Evolutionary conservation across 1,139 yeast genomes (phyloP).

Genomic region (Hansenula anomala): DNA sequence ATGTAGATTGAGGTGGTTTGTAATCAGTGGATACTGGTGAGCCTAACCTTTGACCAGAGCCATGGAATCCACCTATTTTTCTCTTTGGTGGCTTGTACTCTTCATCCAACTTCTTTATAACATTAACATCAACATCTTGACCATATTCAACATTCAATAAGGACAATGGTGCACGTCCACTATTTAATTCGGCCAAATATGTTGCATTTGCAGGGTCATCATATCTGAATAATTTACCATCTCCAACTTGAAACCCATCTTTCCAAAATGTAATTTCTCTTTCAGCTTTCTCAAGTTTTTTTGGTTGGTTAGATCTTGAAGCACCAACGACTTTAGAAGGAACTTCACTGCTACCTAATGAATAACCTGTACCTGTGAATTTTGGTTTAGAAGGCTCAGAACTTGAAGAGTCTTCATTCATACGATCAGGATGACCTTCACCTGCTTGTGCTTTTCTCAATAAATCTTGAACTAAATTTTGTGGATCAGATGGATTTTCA

Average conservation of each 20-base stretch:
- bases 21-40: constrained; percentile 79
- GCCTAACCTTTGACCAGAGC: constrained; percentile 87
- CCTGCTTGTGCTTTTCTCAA: constrained; percentile 53
- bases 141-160: constrained; percentile 80
- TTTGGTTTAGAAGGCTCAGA: constrained; percentile 26
- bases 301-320: constrained; percentile 26
- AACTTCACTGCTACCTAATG: constrained; percentile 63
- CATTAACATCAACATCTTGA: constrained; percentile 93
- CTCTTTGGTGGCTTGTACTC: constrained; percentile 73
- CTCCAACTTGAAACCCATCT: constrained; percentile 93
- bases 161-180: constrained; percentile 91
- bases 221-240: constrained; percentile 78
- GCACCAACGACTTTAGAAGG: constrained; percentile 32
- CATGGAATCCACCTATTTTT: constrained; percentile 66
- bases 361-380: constrained; percentile 72
- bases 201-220: constrained; percentile 86
- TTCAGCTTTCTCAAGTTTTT: constrained; percentile 47
- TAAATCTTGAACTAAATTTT: constrained; percentile 49
- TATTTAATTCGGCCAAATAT: constrained; percentile 73
- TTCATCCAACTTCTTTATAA: constrained; percentile 76
- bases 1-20: constrained; percentile 18
- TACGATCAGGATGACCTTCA: constrained; percentile 34
- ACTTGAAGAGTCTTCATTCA: constrained; percentile 29
- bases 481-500: constrained; percentile 73
- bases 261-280: constrained; percentile 91